phyloP scores from a whole-genome alignment of 805 yeast genomes.

The Teunomyces aglyptinius region DNA sequence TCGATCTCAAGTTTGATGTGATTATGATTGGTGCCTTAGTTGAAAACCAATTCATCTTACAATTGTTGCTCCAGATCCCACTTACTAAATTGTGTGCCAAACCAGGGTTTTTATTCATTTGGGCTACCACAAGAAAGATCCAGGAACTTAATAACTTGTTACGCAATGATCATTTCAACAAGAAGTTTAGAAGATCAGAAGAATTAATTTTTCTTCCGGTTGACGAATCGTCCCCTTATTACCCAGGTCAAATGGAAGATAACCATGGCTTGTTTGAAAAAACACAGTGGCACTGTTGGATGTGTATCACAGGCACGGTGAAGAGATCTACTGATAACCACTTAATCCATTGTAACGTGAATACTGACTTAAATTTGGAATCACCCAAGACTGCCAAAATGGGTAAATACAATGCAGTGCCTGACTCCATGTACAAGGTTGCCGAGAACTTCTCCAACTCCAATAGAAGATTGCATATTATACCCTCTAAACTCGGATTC shows the following conservation, averaged over 20 bases:
- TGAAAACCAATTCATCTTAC: slow-evolving; percentile 67
- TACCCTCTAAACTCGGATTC: slow-evolving; percentile 70
- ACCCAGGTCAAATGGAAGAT: slow-evolving; percentile 50
- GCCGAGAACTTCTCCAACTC: slow-evolving; percentile 89
- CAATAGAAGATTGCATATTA: slow-evolving; percentile 77
- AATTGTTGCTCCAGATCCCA: slow-evolving; percentile 63
- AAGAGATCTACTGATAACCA: slow-evolving; percentile 81
- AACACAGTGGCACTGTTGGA: slow-evolving; percentile 96
- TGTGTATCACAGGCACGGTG: slow-evolving; percentile 95
- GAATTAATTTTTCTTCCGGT: slow-evolving; percentile 80
- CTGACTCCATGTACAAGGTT: slow-evolving; percentile 72
- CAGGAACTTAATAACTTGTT: slow-evolving; percentile 57
- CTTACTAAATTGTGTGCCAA: slow-evolving; percentile 70
- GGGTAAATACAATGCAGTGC: slow-evolving; percentile 37
- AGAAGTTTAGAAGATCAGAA: slow-evolving; percentile 81
- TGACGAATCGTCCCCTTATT: slow-evolving; percentile 61
- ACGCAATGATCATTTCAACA: slow-evolving; percentile 49
- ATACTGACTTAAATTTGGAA: slow-evolving; percentile 83
- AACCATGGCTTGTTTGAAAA: slow-evolving; percentile 49
- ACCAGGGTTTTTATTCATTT: slow-evolving; percentile 82
- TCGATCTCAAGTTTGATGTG: slow-evolving; percentile 73
- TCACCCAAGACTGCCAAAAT: slow-evolving; percentile 10
- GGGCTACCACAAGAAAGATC: slow-evolving; percentile 80
- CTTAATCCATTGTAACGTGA: slow-evolving; percentile 87
- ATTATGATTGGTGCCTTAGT: slow-evolving; percentile 88